Conservation (phyloP, 257 asterid species). For the Solanum microdontum region DNA sequence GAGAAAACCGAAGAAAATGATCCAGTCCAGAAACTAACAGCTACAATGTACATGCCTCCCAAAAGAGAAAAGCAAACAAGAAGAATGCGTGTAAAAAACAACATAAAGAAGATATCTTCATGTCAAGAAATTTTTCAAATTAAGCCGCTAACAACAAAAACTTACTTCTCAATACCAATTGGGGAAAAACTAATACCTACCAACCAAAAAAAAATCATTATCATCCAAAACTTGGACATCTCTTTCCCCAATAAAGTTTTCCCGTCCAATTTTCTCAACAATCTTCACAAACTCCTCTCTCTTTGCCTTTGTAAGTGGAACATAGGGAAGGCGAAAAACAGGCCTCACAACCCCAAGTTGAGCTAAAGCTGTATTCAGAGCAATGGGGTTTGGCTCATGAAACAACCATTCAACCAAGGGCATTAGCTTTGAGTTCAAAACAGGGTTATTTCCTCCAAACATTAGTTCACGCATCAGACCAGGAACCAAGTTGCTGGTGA, state of each 20-base stretch:
- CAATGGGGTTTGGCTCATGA: constrained; percentile 64
- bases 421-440: constrained; percentile 41
- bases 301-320: constrained; percentile 57
- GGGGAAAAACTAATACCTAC: constrained; percentile 43
- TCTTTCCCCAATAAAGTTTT: constrained; percentile 59
- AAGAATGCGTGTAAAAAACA: neutral
- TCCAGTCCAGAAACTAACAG: neutral
- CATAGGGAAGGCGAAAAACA: constrained; percentile 67
- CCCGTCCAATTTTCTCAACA: constrained; percentile 65
- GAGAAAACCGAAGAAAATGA: neutral
- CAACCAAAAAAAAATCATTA: constrained; percentile 58
- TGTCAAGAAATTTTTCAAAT: neutral
- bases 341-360: constrained; percentile 89
- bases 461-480: constrained; percentile 60
- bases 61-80: neutral
- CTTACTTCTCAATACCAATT: neutral
- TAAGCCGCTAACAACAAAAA: neutral
- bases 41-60: neutral
- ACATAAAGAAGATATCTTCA: neutral
- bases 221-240: constrained; percentile 61
- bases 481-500: constrained; percentile 77
- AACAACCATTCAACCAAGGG: constrained; percentile 67
- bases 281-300: constrained; percentile 71
- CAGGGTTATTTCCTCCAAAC: constrained; percentile 52
- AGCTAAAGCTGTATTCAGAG: constrained; percentile 72